phyloP scores from a whole-genome alignment of 768 basidiomycete species.

The Asterophora parasitica region DNA sequence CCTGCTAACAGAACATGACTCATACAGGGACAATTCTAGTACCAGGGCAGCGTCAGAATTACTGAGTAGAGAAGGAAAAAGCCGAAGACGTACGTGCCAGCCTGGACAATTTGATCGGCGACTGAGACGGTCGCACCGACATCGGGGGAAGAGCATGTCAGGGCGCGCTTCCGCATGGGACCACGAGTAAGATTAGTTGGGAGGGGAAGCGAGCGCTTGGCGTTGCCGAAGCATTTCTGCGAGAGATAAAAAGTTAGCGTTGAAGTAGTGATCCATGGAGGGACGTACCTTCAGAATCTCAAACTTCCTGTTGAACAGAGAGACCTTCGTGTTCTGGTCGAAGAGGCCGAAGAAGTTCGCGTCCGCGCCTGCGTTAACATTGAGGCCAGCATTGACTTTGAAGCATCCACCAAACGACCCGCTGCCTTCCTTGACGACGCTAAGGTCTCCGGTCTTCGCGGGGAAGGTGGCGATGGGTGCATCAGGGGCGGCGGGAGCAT shows the following conservation, averaged over 20 bases:
- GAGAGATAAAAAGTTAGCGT: background rate
- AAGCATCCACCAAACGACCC: slow-evolving; percentile 29
- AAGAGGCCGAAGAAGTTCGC: slow-evolving; percentile 28
- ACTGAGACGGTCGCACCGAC: slow-evolving; percentile 1
- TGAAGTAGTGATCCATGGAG: background rate
- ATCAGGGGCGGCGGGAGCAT: background rate
- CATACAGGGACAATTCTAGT: slow-evolving; percentile 3
- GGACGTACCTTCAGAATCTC: slow-evolving; percentile 27
- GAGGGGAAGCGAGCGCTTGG: slow-evolving; percentile 11
- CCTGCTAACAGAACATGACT: background rate
- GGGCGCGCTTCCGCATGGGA: slow-evolving; percentile 8
- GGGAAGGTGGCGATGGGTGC: background rate
- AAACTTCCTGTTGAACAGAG: slow-evolving; percentile 29
- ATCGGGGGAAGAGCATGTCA: slow-evolving; percentile 9
- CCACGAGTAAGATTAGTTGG: background rate
- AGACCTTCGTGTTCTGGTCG: slow-evolving; percentile 17
- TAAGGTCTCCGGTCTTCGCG: slow-evolving; percentile 2
- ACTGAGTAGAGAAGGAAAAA: background rate
- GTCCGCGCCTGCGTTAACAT: slow-evolving; percentile 28
- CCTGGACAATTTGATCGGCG: slow-evolving; percentile 9
- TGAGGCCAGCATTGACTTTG: slow-evolving; percentile 26
- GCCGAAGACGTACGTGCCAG: slow-evolving; percentile 8
- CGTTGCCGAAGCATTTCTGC: slow-evolving; percentile 22
- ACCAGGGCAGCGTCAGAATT: background rate
- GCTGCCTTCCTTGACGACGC: slow-evolving; percentile 8